A percentile compares a stretch with the other conserved stretches of the same genome.
phyloP scores from a whole-genome alignment of 2,329 filamentous ascomycete species.

The Gremmenia infestans region DNA sequence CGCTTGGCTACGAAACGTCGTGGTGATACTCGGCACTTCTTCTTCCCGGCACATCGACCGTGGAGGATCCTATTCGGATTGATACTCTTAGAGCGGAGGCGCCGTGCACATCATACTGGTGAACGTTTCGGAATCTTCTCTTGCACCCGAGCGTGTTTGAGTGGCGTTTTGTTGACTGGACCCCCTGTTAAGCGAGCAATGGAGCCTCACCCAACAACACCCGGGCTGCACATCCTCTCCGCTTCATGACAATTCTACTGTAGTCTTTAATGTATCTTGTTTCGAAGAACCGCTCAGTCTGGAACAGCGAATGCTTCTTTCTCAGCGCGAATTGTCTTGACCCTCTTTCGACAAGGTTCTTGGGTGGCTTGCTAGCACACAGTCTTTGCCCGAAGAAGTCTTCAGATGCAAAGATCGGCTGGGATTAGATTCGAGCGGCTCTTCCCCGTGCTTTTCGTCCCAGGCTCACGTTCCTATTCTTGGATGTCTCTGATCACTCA shows the following conservation, averaged over 20 bases:
- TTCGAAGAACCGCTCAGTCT: constrained; percentile 14
- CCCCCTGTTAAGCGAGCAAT: constrained; percentile 2
- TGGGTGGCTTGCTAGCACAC: background rate
- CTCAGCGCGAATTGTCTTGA: constrained; percentile 3
- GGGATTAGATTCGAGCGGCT: background rate
- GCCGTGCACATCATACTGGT: background rate
- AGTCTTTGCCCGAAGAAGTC: background rate
- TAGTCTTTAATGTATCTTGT: constrained; percentile 10
- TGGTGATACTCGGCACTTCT: constrained; percentile 1
- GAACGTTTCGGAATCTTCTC: constrained; percentile 9
- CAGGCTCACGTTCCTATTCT: constrained; percentile 9
- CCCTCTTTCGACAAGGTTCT: background rate
- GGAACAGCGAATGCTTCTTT: constrained; percentile 17
- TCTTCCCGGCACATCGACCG: background rate
- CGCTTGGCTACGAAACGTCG: background rate
- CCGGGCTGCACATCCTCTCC: background rate
- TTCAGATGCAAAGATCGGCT: background rate
- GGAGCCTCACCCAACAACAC: constrained; percentile 13
- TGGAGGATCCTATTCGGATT: background rate
- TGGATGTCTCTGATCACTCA: constrained; percentile 4
- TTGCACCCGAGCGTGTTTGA: constrained; percentile 25
- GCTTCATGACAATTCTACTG: constrained; percentile 1
- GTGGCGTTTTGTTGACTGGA: constrained; percentile 11
- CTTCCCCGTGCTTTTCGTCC: constrained; percentile 4
- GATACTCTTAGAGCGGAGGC: background rate